Conservation (phyloP, 2,329 filamentous ascomycete species). For the Ilyonectria destructans region DNA sequence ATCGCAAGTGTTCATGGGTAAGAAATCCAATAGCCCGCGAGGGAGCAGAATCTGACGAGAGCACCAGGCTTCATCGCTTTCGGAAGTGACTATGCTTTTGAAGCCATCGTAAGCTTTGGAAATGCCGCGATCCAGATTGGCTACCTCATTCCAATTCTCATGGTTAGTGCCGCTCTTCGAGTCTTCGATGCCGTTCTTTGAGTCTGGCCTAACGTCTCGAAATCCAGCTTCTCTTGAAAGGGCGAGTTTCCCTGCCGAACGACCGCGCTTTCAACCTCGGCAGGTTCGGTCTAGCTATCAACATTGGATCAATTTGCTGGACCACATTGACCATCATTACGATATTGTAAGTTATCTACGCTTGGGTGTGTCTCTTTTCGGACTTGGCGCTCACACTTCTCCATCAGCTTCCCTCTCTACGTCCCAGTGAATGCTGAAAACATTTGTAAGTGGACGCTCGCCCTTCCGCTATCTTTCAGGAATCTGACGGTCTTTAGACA, state of each 20-base stretch:
- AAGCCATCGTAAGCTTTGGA: conserved; percentile 31
- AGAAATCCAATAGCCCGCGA: too few species aligned
- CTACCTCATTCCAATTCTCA: conserved; percentile 19
- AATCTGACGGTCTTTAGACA: too few species aligned
- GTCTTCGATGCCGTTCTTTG: too few species aligned
- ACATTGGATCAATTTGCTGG: background rate
- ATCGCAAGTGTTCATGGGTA: background rate
- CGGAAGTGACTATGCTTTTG: conserved; percentile 26
- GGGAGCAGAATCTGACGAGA: too few species aligned
- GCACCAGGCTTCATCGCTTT: conserved; percentile 23
- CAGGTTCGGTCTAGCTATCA: fast-evolving
- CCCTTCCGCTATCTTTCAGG: too few species aligned
- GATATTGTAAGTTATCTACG: background rate
- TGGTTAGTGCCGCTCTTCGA: conserved; percentile 20
- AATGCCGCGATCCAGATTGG: conserved; percentile 21
- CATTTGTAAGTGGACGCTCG: background rate
- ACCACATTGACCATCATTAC: background rate
- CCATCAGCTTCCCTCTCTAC: conserved; percentile 25
- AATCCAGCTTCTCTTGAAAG: too few species aligned
- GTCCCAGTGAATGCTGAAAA: conserved; percentile 23
- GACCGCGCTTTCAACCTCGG: background rate
- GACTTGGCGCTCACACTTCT: background rate
- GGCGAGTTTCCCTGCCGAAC: too few species aligned
- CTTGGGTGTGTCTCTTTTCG: too few species aligned
- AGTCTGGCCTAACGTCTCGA: too few species aligned